phyloP scores from a whole-genome alignment of 805 yeast species.

The Ogataea populi-albae region DNA sequence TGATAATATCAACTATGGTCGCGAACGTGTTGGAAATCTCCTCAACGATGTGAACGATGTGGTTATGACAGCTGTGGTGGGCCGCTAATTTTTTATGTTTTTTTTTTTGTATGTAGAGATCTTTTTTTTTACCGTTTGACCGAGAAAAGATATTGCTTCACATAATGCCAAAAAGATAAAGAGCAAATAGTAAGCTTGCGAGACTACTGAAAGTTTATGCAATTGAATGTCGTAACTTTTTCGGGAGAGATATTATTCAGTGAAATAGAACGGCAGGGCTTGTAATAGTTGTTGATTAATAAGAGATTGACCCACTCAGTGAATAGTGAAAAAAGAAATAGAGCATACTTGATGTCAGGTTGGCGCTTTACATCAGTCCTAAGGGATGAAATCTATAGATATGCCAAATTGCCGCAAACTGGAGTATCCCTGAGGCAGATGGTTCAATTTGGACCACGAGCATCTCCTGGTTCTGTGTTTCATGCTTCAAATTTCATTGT shows the following conservation, averaged over 20 bases:
- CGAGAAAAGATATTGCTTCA: constrained; percentile 9
- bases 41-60: constrained; percentile 42
- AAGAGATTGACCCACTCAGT: too few relatives aligned
- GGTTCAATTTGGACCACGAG: constrained; percentile 86
- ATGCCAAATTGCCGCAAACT: constrained; percentile 75
- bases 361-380: constrained; percentile 52
- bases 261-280: neutral
- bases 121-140: constrained; percentile 16
- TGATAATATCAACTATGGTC: constrained; percentile 32
- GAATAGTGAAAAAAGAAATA: too few relatives aligned
- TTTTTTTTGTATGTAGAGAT: too few relatives aligned
- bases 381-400: constrained; percentile 54
- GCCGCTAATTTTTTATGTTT: too few relatives aligned
- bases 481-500: constrained; percentile 82
- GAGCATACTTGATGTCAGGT: too few relatives aligned
- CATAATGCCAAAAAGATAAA: too few relatives aligned
- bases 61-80: constrained; percentile 36
- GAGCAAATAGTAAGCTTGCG: too few relatives aligned
- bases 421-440: constrained; percentile 82
- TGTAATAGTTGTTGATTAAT: too few relatives aligned
- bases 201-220: too few relatives aligned
- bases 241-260: too few relatives aligned
- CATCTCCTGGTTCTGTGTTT: constrained; percentile 74
- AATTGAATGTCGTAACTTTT: too few relatives aligned
- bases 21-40: constrained; percentile 32